phyloP scores from a whole-genome alignment of 2,329 filamentous ascomycete genomes.

The Dothideomycetidae sp. region DNA sequence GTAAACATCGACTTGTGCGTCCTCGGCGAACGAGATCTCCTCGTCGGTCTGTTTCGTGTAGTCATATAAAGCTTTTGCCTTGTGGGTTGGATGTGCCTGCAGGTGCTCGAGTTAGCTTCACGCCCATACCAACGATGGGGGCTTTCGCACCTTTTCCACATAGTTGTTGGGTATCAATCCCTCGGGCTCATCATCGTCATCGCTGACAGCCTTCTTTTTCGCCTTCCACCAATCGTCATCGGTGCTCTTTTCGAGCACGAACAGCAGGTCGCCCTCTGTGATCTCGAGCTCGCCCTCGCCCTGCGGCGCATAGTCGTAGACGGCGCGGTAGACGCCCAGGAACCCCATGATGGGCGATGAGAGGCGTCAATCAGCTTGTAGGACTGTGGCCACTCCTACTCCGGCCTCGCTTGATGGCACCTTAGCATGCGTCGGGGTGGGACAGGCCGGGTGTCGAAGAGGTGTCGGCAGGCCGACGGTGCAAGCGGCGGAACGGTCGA shows the following conservation, averaged over 20 bases:
- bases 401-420: background rate
- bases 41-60: conserved; percentile 96
- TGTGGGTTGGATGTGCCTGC: conserved; percentile 50
- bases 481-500: background rate
- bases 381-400: too few relatives aligned
- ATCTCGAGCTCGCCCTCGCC: conserved; percentile 75
- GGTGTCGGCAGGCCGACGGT: background rate
- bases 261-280: conserved; percentile 74
- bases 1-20: conserved; percentile 68
- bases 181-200: conserved; percentile 82
- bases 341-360: conserved; percentile 59
- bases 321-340: conserved; percentile 73
- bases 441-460: background rate
- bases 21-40: conserved; percentile 89
- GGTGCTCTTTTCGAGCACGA: conserved; percentile 66
- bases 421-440: background rate
- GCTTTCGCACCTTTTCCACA: conserved; percentile 65
- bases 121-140: too few relatives aligned
- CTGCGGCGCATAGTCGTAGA: conserved; percentile 88
- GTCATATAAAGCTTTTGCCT: conserved; percentile 91
- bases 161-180: conserved; percentile 92
- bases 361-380: background rate
- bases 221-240: conserved; percentile 86
- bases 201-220: conserved; percentile 65
- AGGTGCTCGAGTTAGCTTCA: conserved; percentile 8